A percentile compares a stretch with the other conserved stretches of the same genome.
Conservation (phyloP, 768 basidiomycete species). For the Suillus decipiens region DNA sequence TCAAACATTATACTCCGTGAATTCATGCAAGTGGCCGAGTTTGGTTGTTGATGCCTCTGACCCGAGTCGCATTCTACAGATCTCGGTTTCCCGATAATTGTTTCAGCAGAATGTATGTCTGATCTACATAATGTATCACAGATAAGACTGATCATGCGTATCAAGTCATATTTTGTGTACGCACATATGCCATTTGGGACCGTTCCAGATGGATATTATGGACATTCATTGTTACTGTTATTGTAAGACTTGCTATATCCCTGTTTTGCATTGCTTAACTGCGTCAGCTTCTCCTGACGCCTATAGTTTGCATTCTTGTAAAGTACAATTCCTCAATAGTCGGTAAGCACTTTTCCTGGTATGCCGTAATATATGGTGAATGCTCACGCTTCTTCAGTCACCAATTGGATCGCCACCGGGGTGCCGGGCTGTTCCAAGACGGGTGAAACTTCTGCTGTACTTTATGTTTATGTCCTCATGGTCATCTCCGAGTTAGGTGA, state of each 20-base stretch:
- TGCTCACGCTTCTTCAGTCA: neutral
- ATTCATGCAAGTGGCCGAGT: slow-evolving; percentile 2
- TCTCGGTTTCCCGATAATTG: neutral
- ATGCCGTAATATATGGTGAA: neutral
- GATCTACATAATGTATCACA: neutral
- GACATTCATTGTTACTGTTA: neutral
- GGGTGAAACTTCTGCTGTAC: neutral
- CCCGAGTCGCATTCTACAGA: neutral
- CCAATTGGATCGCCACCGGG: neutral
- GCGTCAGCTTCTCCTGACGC: neutral
- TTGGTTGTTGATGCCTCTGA: neutral
- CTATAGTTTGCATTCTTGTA: neutral
- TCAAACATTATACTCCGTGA: neutral
- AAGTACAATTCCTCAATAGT: neutral
- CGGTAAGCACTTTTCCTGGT: neutral
- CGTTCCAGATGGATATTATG: neutral
- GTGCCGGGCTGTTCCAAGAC: neutral
- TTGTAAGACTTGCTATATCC: neutral
- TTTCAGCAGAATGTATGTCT: slow-evolving; percentile 3
- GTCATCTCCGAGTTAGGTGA: neutral
- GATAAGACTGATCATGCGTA: neutral
- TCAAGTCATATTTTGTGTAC: slow-evolving; percentile 9
- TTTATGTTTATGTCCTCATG: slow-evolving; percentile 4
- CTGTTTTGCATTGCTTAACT: neutral
- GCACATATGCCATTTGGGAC: slow-evolving; percentile 9